Conservation (phyloP, 805 yeast genomes). For the Sugiyamaella chiloensis region DNA sequence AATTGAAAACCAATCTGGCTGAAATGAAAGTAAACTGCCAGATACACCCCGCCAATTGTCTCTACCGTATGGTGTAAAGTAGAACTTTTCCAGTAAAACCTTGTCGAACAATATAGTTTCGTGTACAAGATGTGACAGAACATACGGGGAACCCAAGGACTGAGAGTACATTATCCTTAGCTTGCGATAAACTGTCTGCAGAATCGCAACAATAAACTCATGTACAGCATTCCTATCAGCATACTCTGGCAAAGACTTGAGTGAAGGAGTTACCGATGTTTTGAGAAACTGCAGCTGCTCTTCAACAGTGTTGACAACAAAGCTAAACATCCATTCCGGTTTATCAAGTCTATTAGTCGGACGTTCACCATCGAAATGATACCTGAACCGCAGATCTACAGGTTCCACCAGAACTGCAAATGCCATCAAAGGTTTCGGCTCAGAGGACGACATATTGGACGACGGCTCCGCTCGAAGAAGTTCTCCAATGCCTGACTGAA, state of each 20-base stretch:
- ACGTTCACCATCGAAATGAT: constrained; percentile 53
- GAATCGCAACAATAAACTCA: constrained; percentile 46
- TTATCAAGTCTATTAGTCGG: constrained; percentile 64
- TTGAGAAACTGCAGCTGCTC: constrained; percentile 31
- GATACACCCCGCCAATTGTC: constrained; percentile 45
- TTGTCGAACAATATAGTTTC: constrained; percentile 61
- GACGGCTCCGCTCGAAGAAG: neutral
- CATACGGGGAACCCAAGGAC: constrained; percentile 38
- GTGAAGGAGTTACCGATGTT: constrained; percentile 25
- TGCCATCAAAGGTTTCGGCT: constrained; percentile 26
- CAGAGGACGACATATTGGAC: neutral
- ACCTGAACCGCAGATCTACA: constrained; percentile 50
- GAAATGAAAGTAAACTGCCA: constrained; percentile 27
- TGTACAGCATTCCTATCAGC: constrained; percentile 32
- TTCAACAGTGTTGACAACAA: constrained; percentile 35
- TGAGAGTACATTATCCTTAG: constrained; percentile 24
- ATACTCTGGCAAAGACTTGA: neutral
- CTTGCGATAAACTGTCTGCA: constrained; percentile 47
- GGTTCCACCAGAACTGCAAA: constrained; percentile 46
- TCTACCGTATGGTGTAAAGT: constrained; percentile 42
- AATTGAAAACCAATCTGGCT: constrained; percentile 34
- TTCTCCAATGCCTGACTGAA: neutral
- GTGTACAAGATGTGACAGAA: constrained; percentile 55
- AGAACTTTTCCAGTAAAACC: constrained; percentile 42
- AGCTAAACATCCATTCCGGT: constrained; percentile 69